Conservation (phyloP, 1,284 basidiomycete species). For the Pterulicium gracile region DNA sequence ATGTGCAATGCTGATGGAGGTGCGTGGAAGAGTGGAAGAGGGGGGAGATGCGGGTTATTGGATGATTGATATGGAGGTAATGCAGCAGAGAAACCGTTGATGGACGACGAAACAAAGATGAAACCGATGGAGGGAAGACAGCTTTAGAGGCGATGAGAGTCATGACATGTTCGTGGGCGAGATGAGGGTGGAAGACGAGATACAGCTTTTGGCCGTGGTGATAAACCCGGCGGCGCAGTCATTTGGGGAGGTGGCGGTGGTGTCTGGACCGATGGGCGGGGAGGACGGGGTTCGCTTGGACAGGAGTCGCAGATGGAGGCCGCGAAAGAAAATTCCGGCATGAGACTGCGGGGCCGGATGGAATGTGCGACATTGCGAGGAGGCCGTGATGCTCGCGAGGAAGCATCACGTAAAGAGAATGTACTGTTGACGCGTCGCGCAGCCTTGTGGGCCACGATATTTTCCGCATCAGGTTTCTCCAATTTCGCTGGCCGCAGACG, state of each 20-base stretch:
- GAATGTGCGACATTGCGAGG: background rate
- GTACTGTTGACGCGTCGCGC: background rate
- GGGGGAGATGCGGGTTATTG: no score
- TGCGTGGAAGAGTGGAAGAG: no score
- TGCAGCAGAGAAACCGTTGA: background rate
- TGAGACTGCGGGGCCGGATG: background rate
- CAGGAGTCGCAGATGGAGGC: background rate
- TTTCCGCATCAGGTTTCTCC: background rate
- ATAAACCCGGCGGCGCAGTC: background rate
- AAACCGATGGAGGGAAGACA: background rate
- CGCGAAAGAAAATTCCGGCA: background rate
- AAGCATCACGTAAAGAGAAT: background rate
- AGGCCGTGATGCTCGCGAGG: background rate
- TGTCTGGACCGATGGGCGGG: background rate
- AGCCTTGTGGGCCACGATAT: background rate
- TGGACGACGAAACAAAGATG: background rate
- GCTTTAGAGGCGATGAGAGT: background rate
- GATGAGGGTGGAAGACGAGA: background rate
- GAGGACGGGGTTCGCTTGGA: background rate
- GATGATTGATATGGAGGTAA: no score
- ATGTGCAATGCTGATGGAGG: slow-evolving; percentile 1
- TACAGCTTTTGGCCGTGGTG: background rate
- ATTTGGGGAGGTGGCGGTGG: background rate
- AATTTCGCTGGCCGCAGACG: background rate
- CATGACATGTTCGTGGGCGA: slow-evolving; percentile 1